phyloP scores from a whole-genome alignment of 2,329 filamentous ascomycete species.

The Fonsecaea erecta region DNA sequence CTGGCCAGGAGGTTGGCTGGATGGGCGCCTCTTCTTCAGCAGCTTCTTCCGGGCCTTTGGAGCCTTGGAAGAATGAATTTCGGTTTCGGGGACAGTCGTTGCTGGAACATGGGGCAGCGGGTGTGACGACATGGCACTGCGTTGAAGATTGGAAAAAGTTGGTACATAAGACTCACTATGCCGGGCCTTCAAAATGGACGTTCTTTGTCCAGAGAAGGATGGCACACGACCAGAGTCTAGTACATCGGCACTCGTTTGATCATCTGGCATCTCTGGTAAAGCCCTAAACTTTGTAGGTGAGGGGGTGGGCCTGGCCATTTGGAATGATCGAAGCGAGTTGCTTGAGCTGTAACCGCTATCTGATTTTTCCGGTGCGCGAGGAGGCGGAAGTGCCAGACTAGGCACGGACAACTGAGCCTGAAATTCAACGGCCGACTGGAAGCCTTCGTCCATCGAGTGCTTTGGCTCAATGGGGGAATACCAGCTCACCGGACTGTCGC shows the following conservation, averaged over 20 bases:
- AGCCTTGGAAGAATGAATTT: not conserved
- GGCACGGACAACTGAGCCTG: conserved; percentile 20
- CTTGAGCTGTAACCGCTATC: conserved; percentile 39
- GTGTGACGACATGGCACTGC: conserved; percentile 2
- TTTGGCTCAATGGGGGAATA: conserved; percentile 22
- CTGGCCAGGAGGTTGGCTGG: conserved; percentile 24
- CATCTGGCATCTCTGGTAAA: conserved; percentile 5
- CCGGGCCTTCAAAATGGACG: conserved; percentile 28
- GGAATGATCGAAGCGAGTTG: conserved; percentile 31
- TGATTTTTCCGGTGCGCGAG: conserved; percentile 26
- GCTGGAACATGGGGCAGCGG: not conserved
- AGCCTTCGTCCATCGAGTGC: conserved; percentile 14
- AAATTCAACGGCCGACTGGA: conserved; percentile 29
- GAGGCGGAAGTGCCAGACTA: conserved; percentile 17
- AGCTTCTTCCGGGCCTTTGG: conserved; percentile 29
- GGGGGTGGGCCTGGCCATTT: conserved; percentile 8
- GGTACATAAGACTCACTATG: conserved; percentile 22
- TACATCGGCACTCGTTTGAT: not conserved
- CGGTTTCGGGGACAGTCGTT: not conserved
- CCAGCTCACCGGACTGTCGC: conserved; percentile 21
- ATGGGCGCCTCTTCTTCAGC: conserved; percentile 35
- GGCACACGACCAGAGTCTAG: not conserved
- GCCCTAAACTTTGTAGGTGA: conserved; percentile 1
- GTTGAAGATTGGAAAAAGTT: conserved; percentile 21
- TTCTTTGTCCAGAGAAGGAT: not conserved